These are phyloP conservation scores for Solanum medicagineum DNA, from an alignment of 257 asterid genomes.

Conservation along the genomic window DNA sequence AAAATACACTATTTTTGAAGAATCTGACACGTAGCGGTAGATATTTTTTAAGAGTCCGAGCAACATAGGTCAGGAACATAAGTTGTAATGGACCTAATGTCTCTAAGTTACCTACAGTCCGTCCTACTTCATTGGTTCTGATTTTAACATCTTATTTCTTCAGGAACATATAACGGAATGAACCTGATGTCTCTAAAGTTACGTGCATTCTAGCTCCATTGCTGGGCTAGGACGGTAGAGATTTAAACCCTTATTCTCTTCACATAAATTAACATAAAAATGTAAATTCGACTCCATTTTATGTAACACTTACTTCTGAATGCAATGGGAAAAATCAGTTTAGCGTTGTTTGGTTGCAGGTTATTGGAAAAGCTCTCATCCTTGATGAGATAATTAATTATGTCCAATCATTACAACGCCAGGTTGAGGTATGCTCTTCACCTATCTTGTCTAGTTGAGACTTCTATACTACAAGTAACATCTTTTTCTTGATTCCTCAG, in stretches of 20 bases:
- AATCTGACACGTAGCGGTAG: too few relatives aligned
- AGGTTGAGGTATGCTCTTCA: conserved; percentile 10
- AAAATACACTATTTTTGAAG: too few relatives aligned
- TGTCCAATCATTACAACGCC: conserved; percentile 15
- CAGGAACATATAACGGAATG: background rate
- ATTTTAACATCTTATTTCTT: background rate
- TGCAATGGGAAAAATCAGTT: background rate
- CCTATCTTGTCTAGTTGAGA: background rate
- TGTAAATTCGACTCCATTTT: background rate
- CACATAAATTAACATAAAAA: background rate
- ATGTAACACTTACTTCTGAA: background rate
- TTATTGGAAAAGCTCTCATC: conserved; percentile 18
- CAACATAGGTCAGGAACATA: background rate
- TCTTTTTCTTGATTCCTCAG: conserved; percentile 15
- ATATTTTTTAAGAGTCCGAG: too few relatives aligned
- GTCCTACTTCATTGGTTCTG: background rate
- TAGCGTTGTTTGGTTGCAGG: conserved; percentile 4
- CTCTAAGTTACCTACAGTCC: background rate
- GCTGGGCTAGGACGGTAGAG: background rate
- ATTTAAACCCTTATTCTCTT: background rate
- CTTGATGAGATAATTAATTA: conserved; percentile 20
- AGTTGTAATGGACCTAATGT: background rate
- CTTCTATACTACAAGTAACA: background rate
- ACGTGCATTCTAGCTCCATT: background rate
- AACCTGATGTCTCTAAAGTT: background rate